Base-by-base conservation (phyloP, 306 rosid genomes). In the Dryas drummondii region DNA sequence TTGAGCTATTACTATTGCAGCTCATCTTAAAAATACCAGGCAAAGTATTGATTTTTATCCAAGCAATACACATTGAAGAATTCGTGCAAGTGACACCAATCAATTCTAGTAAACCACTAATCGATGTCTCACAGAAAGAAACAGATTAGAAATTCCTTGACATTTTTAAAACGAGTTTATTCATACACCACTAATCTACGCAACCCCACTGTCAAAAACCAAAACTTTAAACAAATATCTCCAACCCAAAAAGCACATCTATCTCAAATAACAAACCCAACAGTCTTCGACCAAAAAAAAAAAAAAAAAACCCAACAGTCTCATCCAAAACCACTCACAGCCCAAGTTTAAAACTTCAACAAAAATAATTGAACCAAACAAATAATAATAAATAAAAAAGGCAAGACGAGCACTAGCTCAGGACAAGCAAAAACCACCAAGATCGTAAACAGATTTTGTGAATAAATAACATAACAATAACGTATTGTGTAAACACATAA, bases 211-310 rank as follows among this genome's bases (percentile, higher is more conserved):
- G 52, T 48, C 80, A 78, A 76, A 74, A 71, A 32, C 61, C 57
- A 76, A 79, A 78, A 73, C 79, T 62, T 79, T 77, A 72, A 53
- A 53, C 62, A 81, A 77, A 86, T 68, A 86, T 80, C 82, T 74
- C 75, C 78, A 70, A 80, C 79, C 85, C 84, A 78, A 54, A 9
- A 71, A 80, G 40, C 79, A 81, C 88, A 86, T 86, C 84, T 17
- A 78, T 80, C 82, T 71, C 58, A 63, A 72, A 65, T 22, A 73
- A 62, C 44, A 81, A 84, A 66, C 16, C 6, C 79, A 41, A 56
- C 49, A 46, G 82, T 81, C 82, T 78, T n/a, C n/a, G n/a, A n/a
- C n/a, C n/a, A n/a, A n/a, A n/a, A n/a, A n/a, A n/a, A n/a, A n/a
- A n/a, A n/a, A n/a, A n/a, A n/a, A n/a, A n/a, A 81, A 84, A 66